A percentile compares a stretch with the other conserved stretches of the same genome.
phyloP scores from a whole-genome alignment of 371 early-diverging fungal species.

The Zychaea mexicana region DNA sequence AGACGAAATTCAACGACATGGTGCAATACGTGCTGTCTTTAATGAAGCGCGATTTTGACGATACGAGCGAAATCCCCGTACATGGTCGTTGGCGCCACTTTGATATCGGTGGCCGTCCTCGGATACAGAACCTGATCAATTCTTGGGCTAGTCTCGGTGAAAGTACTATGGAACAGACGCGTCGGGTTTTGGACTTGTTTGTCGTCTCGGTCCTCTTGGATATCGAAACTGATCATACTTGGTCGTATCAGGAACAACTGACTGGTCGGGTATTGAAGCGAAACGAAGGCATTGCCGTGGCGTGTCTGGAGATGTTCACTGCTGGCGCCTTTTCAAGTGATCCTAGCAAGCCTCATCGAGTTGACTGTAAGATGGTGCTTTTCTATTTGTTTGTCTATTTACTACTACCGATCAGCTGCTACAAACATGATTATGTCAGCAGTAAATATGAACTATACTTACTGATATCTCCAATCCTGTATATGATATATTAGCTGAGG shows the following conservation, averaged over 20 bases:
- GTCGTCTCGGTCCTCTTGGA: constrained; percentile 89
- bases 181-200: constrained; percentile 81
- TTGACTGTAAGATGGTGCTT: constrained; percentile 73
- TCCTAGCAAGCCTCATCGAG: constrained; percentile 69
- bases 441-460: not conserved
- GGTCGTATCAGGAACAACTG: constrained; percentile 71
- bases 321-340: constrained; percentile 78
- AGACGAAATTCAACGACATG: constrained; percentile 64
- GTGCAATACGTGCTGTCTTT: constrained; percentile 72
- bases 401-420: not conserved
- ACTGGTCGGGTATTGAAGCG: constrained; percentile 60
- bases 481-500: constrained; percentile 37
- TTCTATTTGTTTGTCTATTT: not conserved
- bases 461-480: not conserved
- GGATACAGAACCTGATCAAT: constrained; percentile 62
- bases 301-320: constrained; percentile 83
- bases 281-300: constrained; percentile 89
- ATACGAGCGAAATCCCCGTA: constrained; percentile 71
- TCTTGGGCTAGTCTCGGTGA: constrained; percentile 45
- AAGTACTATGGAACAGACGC: constrained; percentile 62
- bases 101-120: constrained; percentile 63
- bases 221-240: constrained; percentile 84
- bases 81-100: constrained; percentile 93
- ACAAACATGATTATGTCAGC: not conserved
- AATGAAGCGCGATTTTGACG: constrained; percentile 73